Base-by-base conservation (phyloP, 306 rosid species). In the Glycine tomentella region DNA sequence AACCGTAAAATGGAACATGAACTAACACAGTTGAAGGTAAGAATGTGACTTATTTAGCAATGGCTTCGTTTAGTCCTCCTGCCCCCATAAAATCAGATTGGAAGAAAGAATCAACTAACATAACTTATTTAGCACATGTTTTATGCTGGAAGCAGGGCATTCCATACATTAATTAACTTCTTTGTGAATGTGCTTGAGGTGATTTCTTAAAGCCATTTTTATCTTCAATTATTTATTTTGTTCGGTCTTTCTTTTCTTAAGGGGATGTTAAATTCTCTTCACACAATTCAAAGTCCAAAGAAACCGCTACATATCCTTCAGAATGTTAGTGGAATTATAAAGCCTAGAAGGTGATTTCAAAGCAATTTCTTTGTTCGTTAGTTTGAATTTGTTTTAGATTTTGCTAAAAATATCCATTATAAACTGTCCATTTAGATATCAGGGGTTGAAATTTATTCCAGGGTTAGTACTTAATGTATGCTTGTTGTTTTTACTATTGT, bases 91-190 rank as follows among this genome's bases (percentile, higher is more conserved):
- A 51, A 61, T 25, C 6, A 74, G 3, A 16, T 52, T 48, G 58
- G 25, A 61, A 55, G 69, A 55, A 49, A 55, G 20, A 16, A 61
- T 69, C 34, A 61, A 53, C 77, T 46, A 78, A 38, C 53, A 52
- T 58, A 83, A 36, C 34, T n/a, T n/a, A n/a, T n/a, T n/a, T n/a
- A 42, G 97, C 97, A 81, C 84, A 88, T 71, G 94, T 86, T 74
- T 86, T n/a, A 88, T 74, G 90, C 87, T 31, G 97, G 96, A 77
- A 81, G 91, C 57, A 91, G 94, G 81, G 92, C 95, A 10, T 84
- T 92, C 5, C 97, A 95, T 34, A 84, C 97, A 15, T 55, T 92
- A 38, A 62, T 89, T 50, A 90, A 89, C 82, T 89, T 86, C 63
- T 86, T 63, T 73, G 86, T 59, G 1, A 90, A 92, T 63, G 57